These are phyloP conservation scores for Diaporthe nobilis DNA, from an alignment of 2,329 filamentous ascomycete species.

Conservation along the genomic window DNA sequence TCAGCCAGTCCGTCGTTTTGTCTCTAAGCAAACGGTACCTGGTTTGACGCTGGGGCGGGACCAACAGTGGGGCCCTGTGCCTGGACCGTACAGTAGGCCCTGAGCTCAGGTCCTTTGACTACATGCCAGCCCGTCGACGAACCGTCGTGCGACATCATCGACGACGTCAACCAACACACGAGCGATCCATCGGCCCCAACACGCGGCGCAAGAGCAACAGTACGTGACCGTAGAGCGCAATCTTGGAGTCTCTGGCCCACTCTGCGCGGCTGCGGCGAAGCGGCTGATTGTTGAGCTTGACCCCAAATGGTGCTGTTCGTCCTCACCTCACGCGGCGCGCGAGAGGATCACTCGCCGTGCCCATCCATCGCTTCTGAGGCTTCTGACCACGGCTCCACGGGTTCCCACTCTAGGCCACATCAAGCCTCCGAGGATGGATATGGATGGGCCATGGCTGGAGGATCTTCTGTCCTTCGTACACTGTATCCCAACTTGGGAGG, in stretches of 20 bases:
- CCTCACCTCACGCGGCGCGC: neutral
- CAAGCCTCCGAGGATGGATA: conserved; percentile 17
- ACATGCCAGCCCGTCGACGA: conserved; percentile 1
- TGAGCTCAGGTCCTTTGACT: conserved; percentile 3
- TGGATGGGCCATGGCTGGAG: conserved; percentile 11
- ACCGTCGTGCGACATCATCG: conserved; percentile 11
- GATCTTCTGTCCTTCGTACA: neutral
- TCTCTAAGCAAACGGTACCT: conserved; percentile 9
- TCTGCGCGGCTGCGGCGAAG: conserved; percentile 34
- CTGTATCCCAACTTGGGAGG: conserved; percentile 24
- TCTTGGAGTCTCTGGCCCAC: neutral
- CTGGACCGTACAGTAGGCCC: neutral
- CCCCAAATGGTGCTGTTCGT: conserved; percentile 4
- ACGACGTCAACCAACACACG: conserved; percentile 20
- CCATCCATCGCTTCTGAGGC: conserved; percentile 16
- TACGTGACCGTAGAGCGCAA: neutral
- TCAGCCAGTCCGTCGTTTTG: conserved; percentile 17
- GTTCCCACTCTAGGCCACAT: conserved; percentile 8
- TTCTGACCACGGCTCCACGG: neutral
- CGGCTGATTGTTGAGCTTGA: conserved; percentile 13
- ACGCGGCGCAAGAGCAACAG: neutral
- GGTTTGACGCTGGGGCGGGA: conserved; percentile 12
- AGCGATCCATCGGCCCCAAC: neutral
- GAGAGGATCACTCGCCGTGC: conserved; percentile 10
- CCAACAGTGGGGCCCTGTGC: conserved; percentile 23